Base-by-base conservation (phyloP, 805 yeast species). In the Saccharomycopsis sp. region DNA sequence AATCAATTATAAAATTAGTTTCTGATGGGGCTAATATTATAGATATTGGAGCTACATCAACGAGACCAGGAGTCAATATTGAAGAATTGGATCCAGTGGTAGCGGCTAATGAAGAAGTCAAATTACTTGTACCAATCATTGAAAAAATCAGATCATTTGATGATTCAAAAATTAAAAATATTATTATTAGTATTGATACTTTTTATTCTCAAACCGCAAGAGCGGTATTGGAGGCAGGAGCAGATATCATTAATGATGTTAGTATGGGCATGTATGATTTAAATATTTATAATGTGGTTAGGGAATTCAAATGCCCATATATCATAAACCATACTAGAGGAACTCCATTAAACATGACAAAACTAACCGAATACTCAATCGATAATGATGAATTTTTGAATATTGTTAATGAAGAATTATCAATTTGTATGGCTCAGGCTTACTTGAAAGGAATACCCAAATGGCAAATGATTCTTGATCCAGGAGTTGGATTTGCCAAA, bases 401-500 rank as follows among this genome's bases (percentile, higher is more conserved):
- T 33, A 77, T 73, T 2, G 67, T 86, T 4, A 71, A 79, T 4
- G 58, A 72, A 35, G 98, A 92, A 56, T 60, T 89, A 38, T 62
- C 76, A 6, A 48, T 50, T 2, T 72, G 74, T 41, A 66, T 86
- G 21, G 49, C 57, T 0, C 66, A 62, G 40, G 94, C 95, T 10
- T 60, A 72, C 33, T 51, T 50, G 1, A 61, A 57, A 0, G 95
- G 95, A 3, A 74, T 89, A 1, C 66, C 69, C 44, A 76, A 89
- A 58, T 92, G 96, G 95, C 97, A 92, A 59, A 63, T 92, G 3
- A 75, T 92, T 14, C 53, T 87, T 3, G 99, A 92, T 56, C 98
- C 99, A 1, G 98, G 98, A 2, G 61, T 92, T 31, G 98, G 99
- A 2, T 92, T 92, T 60, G 96, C 97, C n/a, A 92, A 92, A 57